Percentiles rank a stretch among this genome's conserved stretches.
phyloP scores from a whole-genome alignment of 129 eudicot species.

The Helianthus tuberosus region DNA sequence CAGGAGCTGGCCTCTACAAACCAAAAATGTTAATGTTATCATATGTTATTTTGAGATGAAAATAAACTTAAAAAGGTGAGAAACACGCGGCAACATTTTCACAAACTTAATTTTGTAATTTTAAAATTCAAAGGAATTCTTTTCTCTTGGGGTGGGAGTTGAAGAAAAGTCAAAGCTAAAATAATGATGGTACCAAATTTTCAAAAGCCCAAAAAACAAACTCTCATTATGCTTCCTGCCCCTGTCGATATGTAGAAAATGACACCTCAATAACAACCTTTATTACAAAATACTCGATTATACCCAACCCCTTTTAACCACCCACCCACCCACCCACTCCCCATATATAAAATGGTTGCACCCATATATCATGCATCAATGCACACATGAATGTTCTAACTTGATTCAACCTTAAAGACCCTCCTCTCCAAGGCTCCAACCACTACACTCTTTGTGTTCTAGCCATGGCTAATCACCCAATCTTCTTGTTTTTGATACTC shows the following conservation, averaged over 20 bases:
- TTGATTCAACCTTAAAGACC: slow-evolving; percentile 27
- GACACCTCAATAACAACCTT: slow-evolving; percentile 50
- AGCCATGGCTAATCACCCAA: slow-evolving; percentile 36
- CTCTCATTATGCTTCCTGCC: slow-evolving; percentile 50
- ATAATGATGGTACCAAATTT: slow-evolving; percentile 37
- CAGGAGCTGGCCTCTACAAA: too few relatives aligned
- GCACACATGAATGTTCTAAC: slow-evolving; percentile 23
- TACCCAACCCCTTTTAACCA: slow-evolving; percentile 26
- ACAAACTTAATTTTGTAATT: neutral
- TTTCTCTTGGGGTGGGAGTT: neutral
- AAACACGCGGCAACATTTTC: too few relatives aligned
- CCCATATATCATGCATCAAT: slow-evolving; percentile 30
- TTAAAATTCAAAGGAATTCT: neutral
- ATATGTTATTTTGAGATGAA: too few relatives aligned
- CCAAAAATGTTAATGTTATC: too few relatives aligned
- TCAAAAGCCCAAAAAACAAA: slow-evolving; percentile 51
- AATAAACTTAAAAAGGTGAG: too few relatives aligned
- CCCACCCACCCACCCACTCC: neutral
- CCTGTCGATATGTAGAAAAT: slow-evolving; percentile 43
- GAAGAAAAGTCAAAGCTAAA: slow-evolving; percentile 28
- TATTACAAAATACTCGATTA: slow-evolving; percentile 34
- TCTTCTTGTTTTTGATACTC: slow-evolving; percentile 14
- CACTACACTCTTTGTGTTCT: slow-evolving; percentile 23
- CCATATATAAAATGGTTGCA: slow-evolving; percentile 34
- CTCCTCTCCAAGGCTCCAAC: slow-evolving; percentile 28